Base-by-base conservation (phyloP, 768 basidiomycete genomes). In the Brasilioporus rufonigricans region DNA sequence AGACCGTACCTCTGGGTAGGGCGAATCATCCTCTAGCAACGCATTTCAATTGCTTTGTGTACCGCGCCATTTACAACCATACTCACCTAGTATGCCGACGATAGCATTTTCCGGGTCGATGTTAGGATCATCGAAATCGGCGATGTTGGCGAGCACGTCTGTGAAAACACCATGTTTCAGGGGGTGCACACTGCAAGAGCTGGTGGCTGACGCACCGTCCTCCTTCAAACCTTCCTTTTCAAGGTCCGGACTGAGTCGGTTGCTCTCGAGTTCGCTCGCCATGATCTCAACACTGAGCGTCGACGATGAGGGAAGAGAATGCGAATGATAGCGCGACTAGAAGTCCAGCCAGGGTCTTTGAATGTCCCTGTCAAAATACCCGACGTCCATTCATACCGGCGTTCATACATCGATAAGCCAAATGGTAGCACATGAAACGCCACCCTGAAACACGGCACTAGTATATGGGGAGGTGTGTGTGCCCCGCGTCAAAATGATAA, bases 1-100 rank as follows among this genome's bases (percentile, higher is more conserved):
- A 9, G 86, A 83, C 43, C 88, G 82, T 13, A 90, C 89, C 67
- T 93, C 91, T 7, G 87, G 88, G 65, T 93, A 93, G 5, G 91
- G 91, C 3, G 89, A 91, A 66, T 92, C 91, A 59, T 91, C 87
- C 65, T 80, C 80, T 76, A 50, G 8, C 27, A 18, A 40, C 5
- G 14, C 13, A 36, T n/a, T 10, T 55, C 18, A 62, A 70, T 76
- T 3, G 9, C 3, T n/a, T 27, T 31, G 19, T 43, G 14, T 21
- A 10, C 16, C 13, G 26, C 33, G 13, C 27, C 3, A 4, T 18
- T 18, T 5, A 23, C 11, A n/a, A 29, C 3, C 4, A 39, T 12
- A 6, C 48, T 47, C 12, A 71, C 69, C 69, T 9, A 61, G 48
- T 1, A 50, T 21, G 0, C 65, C 71, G 3, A 21, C n/a, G 4